These are phyloP conservation scores for Rosa hybrid DNA, from an alignment of 331 rosid species.

Conservation along the genomic window DNA sequence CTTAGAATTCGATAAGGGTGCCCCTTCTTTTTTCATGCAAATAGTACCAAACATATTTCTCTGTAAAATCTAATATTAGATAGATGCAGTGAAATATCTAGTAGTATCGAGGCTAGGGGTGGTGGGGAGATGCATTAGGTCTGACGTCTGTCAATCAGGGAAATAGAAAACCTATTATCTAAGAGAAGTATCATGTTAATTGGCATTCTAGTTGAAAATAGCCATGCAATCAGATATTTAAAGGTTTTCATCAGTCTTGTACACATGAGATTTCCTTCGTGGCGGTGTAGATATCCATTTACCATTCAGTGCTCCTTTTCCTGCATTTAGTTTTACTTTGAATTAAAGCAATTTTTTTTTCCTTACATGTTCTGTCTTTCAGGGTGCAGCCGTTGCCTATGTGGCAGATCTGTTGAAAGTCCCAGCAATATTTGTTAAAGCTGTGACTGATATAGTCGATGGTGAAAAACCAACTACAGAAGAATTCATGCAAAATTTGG, in stretches of 20 bases:
- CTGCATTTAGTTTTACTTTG: not conserved
- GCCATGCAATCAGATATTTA: not conserved
- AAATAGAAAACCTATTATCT: not conserved
- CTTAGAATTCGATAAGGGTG: not conserved
- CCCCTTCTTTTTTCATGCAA: not conserved
- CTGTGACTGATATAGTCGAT: constrained; percentile 81
- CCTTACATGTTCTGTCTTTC: constrained; percentile 27
- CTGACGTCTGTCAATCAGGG: not conserved
- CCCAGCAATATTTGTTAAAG: constrained; percentile 77
- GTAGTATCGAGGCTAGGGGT: not conserved
- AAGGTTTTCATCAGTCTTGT: not conserved
- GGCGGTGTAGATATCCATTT: not conserved
- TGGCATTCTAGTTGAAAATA: not conserved
- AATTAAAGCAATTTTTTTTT: not conserved
- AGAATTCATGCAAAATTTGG: constrained; percentile 84
- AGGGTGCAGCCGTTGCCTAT: constrained; percentile 96
- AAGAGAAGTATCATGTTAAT: not conserved
- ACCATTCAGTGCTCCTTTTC: not conserved
- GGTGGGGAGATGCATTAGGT: not conserved
- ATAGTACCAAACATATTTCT: not conserved
- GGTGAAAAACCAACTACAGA: constrained; percentile 89
- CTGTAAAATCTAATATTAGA: not conserved
- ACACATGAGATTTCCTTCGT: not conserved
- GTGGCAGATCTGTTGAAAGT: constrained; percentile 82
- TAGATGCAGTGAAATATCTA: not conserved